phyloP scores from a whole-genome alignment of 2,329 filamentous ascomycete genomes.

The Pseudogymnoascus sp. region DNA sequence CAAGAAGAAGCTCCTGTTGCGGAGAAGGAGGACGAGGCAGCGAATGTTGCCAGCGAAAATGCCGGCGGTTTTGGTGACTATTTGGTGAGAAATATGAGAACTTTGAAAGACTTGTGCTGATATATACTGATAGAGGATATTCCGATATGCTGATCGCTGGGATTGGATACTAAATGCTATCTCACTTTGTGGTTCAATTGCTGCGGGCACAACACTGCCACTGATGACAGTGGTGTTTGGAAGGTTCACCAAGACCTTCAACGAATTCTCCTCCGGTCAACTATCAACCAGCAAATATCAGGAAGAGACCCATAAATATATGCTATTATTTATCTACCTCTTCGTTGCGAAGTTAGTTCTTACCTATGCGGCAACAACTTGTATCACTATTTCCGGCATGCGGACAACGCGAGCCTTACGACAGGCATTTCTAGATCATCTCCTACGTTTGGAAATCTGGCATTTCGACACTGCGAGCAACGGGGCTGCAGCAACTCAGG shows the following conservation, averaged over 20 bases:
- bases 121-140: constrained; percentile 8
- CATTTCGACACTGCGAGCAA: constrained; percentile 44
- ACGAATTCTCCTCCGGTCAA: constrained; percentile 14
- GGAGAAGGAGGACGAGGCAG: not conserved
- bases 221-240: constrained; percentile 44
- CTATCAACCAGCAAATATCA: constrained; percentile 30
- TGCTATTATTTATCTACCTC: constrained; percentile 48
- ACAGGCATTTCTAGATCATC: constrained; percentile 11
- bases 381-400: constrained; percentile 37
- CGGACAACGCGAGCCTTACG: constrained; percentile 34
- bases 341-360: constrained; percentile 44
- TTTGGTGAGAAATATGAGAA: not conserved
- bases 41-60: not conserved
- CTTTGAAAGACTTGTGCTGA: not conserved
- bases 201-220: constrained; percentile 37
- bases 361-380: constrained; percentile 35
- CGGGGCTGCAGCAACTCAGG: constrained; percentile 38
- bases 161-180: constrained; percentile 12
- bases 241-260: constrained; percentile 20
- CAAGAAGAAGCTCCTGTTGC: not conserved
- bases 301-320: constrained; percentile 12
- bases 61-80: not conserved
- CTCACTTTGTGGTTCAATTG: constrained; percentile 24
- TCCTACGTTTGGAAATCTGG: constrained; percentile 45
- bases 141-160: constrained; percentile 12